Conservation (phyloP, 2,329 filamentous ascomycete genomes). For the Parastagonospora nodorum region DNA sequence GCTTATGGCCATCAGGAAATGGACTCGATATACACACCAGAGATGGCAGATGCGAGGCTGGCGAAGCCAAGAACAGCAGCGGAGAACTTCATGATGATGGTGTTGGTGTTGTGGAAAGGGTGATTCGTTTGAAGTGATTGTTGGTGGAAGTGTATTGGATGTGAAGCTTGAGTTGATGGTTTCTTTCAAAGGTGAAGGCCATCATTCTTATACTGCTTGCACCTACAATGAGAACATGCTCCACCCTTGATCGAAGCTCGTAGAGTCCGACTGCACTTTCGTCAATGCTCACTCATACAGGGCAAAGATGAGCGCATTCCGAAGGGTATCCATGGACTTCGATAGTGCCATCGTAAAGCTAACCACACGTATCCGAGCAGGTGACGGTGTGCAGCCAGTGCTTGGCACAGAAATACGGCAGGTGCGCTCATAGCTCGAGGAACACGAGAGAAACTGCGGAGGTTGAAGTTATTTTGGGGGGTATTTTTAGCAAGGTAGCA, state of each 20-base stretch:
- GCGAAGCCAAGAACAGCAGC: constrained; percentile 32
- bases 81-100: constrained; percentile 42
- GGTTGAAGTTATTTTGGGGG: constrained; percentile 6
- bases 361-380: constrained; percentile 28
- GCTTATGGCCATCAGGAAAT: not conserved
- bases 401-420: constrained; percentile 20
- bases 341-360: constrained; percentile 22
- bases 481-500: constrained; percentile 38
- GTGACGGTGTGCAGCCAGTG: constrained; percentile 30
- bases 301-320: constrained; percentile 25
- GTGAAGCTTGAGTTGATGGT: constrained; percentile 20
- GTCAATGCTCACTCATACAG: constrained; percentile 23
- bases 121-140: constrained; percentile 1
- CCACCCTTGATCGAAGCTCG: constrained; percentile 1
- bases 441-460: constrained; percentile 36
- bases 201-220: constrained; percentile 33
- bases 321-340: constrained; percentile 26
- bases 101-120: not conserved
- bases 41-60: constrained; percentile 40
- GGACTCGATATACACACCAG: constrained; percentile 20
- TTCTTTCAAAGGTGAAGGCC: constrained; percentile 11
- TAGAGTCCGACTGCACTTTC: constrained; percentile 20
- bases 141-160: constrained; percentile 10
- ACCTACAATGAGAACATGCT: not conserved
- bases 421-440: constrained; percentile 39